Conservation (phyloP, 1,139 yeast genomes). For the Blastobotrys apis region DNA sequence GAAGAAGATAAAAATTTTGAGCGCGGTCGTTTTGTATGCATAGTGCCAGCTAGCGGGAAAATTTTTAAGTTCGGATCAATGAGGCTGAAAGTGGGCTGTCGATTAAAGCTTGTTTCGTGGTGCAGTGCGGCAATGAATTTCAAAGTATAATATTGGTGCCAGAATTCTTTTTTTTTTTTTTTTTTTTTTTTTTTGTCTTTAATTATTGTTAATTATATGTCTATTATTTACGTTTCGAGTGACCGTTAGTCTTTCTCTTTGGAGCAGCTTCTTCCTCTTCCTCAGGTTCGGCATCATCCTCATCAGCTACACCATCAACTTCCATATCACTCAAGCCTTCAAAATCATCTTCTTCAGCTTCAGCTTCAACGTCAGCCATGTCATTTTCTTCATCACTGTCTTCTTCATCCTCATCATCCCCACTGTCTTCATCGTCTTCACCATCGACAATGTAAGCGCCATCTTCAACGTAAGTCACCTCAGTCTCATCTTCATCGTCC, state of each 20-base stretch:
- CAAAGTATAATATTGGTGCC: too few relatives aligned
- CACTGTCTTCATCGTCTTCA: conserved; percentile 41
- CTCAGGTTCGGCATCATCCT: conserved; percentile 26
- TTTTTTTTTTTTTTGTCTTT: too few relatives aligned
- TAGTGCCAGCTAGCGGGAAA: too few relatives aligned
- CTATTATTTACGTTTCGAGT: too few relatives aligned
- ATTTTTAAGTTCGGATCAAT: too few relatives aligned
- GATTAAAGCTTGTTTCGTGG: too few relatives aligned
- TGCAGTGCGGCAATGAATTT: too few relatives aligned
- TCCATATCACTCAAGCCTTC: conserved; percentile 28
- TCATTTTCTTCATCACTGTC: conserved; percentile 27
- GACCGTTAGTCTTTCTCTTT: conserved; percentile 9
- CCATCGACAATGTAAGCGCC: conserved; percentile 46
- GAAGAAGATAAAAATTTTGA: neutral
- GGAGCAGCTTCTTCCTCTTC: conserved; percentile 26
- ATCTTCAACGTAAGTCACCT: conserved; percentile 49
- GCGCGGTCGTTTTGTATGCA: neutral
- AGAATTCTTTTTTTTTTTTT: too few relatives aligned
- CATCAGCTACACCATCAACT: conserved; percentile 27
- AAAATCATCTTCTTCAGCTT: conserved; percentile 24
- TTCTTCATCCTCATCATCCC: conserved; percentile 35
- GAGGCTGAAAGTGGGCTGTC: too few relatives aligned
- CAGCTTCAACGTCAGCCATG: conserved; percentile 25
- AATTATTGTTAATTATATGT: too few relatives aligned
- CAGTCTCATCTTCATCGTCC: conserved; percentile 38